Evolutionary conservation across 495 filamentous ascomycete genomes (phyloP).

Genomic region (Tuber umbilicatum): DNA sequence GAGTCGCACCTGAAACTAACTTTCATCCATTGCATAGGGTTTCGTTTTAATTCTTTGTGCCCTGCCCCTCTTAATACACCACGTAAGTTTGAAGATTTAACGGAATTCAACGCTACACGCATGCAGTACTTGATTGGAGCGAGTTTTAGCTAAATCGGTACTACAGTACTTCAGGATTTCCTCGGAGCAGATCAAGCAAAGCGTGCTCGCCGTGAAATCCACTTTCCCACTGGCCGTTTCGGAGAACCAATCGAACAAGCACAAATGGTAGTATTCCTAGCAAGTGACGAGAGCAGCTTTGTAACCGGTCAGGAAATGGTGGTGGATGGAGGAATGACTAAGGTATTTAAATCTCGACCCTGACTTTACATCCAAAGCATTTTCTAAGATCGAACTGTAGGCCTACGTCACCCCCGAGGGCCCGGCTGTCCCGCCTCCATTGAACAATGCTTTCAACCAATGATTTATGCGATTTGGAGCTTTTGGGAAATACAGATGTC

Average conservation of each 20-base stretch:
- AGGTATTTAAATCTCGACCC: constrained; percentile 45
- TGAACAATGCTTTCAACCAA: constrained; percentile 55
- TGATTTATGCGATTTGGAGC: background rate
- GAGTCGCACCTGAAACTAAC: background rate
- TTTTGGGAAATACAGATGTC: background rate
- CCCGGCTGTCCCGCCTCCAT: constrained; percentile 60
- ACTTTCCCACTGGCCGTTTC: constrained; percentile 92
- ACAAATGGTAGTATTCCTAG: constrained; percentile 86
- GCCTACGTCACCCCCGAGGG: constrained; percentile 93
- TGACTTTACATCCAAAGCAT: background rate
- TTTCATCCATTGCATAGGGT: constrained; percentile 37
- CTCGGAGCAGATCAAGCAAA: constrained; percentile 83
- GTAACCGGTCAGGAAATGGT: constrained; percentile 89
- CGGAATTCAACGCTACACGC: background rate
- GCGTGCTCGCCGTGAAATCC: constrained; percentile 77
- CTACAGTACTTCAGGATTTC: constrained; percentile 77
- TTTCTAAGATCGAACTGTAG: constrained; percentile 37
- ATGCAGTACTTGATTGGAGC: background rate
- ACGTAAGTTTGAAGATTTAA: constrained; percentile 16
- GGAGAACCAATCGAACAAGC: constrained; percentile 95
- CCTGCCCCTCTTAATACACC: constrained; percentile 84
- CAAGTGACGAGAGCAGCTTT: constrained; percentile 89
- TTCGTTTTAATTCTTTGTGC: constrained; percentile 85
- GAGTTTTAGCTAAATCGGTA: constrained; percentile 14
- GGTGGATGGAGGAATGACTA: constrained; percentile 95